Evolutionary conservation across 2,329 filamentous ascomycete species (phyloP).

Genomic region (Lizonia empirigonia): DNA sequence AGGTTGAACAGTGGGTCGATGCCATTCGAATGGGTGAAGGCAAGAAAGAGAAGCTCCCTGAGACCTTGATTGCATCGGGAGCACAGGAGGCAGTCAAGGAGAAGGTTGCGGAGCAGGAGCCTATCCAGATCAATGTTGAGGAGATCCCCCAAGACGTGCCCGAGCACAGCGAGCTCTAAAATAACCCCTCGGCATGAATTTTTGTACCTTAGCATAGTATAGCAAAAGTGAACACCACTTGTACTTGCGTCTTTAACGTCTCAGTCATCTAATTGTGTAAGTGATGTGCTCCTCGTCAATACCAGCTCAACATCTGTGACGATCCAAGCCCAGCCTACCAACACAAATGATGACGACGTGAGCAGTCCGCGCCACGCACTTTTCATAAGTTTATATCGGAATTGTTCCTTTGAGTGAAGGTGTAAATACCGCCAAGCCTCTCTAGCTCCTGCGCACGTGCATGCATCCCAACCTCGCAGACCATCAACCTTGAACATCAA

Average conservation of each 20-base stretch:
- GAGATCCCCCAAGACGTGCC: slow-evolving; percentile 32
- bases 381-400: not conserved
- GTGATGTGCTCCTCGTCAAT: too few species aligned
- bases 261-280: not conserved
- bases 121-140: slow-evolving; percentile 41
- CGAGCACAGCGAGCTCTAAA: slow-evolving; percentile 37
- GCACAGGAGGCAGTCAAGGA: slow-evolving; percentile 28
- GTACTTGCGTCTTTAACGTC: not conserved
- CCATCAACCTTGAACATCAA: slow-evolving; percentile 1
- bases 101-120: slow-evolving; percentile 34
- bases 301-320: too few species aligned
- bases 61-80: slow-evolving; percentile 49
- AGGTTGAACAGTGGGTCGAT: slow-evolving; percentile 86
- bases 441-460: slow-evolving; percentile 17
- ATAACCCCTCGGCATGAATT: not conserved
- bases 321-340: too few species aligned
- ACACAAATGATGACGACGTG: too few species aligned
- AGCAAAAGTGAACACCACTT: not conserved
- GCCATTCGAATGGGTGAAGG: slow-evolving; percentile 89
- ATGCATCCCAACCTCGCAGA: slow-evolving; percentile 11
- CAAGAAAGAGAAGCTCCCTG: slow-evolving; percentile 71
- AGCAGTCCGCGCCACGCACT: too few species aligned
- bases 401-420: not conserved
- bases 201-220: slow-evolving; percentile 3
- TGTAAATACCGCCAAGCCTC: slow-evolving; percentile 11